phyloP scores from a whole-genome alignment of 2,329 filamentous ascomycete genomes.

The Alternaria longipes region DNA sequence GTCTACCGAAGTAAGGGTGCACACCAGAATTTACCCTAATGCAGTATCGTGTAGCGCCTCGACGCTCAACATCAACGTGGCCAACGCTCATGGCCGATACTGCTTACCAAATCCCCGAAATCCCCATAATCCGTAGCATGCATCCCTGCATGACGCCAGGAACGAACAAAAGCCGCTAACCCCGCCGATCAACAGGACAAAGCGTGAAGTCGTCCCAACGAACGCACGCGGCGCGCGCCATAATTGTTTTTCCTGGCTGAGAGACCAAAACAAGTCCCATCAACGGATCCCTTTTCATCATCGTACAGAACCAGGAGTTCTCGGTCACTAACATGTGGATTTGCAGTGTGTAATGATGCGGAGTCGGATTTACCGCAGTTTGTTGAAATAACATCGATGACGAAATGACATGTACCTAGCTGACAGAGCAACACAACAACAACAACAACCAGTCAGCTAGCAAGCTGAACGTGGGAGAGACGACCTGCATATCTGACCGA shows the following conservation, averaged over 20 bases:
- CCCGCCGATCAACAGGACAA: background rate
- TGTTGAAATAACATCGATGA: conserved; percentile 3
- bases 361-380: background rate
- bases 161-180: background rate
- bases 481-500: background rate
- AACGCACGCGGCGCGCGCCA: background rate
- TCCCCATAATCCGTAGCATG: background rate
- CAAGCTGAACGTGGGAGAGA: background rate
- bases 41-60: background rate
- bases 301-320: background rate
- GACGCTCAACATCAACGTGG: background rate
- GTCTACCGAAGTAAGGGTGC: background rate
- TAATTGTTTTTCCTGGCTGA: conserved; percentile 2
- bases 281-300: background rate
- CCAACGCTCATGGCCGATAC: background rate
- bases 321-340: background rate
- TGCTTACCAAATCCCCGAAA: conserved; percentile 6
- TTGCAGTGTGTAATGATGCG: background rate
- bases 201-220: conserved; percentile 1
- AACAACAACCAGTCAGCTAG: background rate
- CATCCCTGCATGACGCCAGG: conserved; percentile 2
- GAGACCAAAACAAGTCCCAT: conserved; percentile 6
- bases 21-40: background rate
- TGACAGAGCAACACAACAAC: conserved; percentile 4
- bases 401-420: conserved; percentile 1